Evolutionary conservation across 495 filamentous ascomycete genomes (phyloP), one percentile per base, ranked within the genome.

Genomic region (Pyrenopolyporus hunteri): DNA sequence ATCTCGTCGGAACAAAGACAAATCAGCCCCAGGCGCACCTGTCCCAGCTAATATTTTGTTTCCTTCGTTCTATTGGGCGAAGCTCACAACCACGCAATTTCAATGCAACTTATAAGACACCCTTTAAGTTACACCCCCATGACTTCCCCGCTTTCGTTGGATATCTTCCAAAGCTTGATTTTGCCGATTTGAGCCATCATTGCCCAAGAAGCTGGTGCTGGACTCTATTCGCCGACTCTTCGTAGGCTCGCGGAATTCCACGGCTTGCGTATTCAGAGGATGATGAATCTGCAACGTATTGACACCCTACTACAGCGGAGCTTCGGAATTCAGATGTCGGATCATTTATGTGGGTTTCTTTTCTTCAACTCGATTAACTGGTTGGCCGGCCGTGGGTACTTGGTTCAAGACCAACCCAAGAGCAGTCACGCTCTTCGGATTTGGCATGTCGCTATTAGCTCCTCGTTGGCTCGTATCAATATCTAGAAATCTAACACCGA

Each of bases 61-160:
- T 11, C 28, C 52, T 6, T 36, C n/a, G n/a, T 37, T 37, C 57
- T 49, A 66, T 66, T 66, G 63, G 63, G 42, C 28, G 61, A 28
- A 47, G 22, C 19, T 47, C 28, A 53, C 46, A 46, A 57, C 51
- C 46, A 60, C 33, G 31, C 14, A 56, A 43, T 45, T 22, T 13
- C 36, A 52, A 57, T 66, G 52, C 35, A 61, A 66, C 57, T 60
- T 29, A 53, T 57, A 60, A 43, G 40, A 57, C 53, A 57, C 47
- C 63, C 57, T 57, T 66, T 61, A 66, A 60, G 63, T 66, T 66
- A 61, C 63, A 57, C 36, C 28, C 37, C 35, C 22, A 39, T 53
- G 43, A 19, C 51, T 66, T 57, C 63, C 63, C 63, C 63, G 63
- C 63, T 66, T 66, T 66, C 14, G 45, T 43, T 66, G 63, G 51